Evolutionary conservation across 176 grass and related monocot species (phyloP).

Genomic region (Aegilops umbellulata): DNA sequence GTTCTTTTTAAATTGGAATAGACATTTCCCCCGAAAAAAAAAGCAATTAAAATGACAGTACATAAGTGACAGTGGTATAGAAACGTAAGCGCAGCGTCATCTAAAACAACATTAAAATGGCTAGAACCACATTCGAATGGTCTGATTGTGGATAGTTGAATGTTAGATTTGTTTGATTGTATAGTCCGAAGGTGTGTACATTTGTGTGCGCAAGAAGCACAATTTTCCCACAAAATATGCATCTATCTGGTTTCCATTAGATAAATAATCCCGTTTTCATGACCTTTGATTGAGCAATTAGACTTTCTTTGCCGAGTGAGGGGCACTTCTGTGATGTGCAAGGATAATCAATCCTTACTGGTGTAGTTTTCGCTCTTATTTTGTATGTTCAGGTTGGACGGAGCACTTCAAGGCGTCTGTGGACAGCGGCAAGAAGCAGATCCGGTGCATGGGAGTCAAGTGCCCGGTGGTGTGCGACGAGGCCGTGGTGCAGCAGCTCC

Average conservation of each 20-base stretch:
- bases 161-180: neutral
- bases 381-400: conserved; percentile 10
- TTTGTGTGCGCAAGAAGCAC: neutral
- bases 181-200: neutral
- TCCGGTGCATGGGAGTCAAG: conserved; percentile 25
- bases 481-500: conserved; percentile 1
- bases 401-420: neutral
- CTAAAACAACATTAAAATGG: neutral
- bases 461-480: conserved; percentile 38
- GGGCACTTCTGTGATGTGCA: no score
- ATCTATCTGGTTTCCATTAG: neutral
- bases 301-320: neutral
- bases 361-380: neutral
- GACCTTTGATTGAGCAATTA: neutral
- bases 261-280: neutral
- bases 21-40: neutral
- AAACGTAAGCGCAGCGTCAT: neutral
- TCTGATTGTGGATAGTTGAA: neutral
- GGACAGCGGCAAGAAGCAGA: conserved; percentile 21
- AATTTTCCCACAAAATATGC: neutral
- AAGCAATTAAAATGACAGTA: no score
- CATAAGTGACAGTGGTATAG: neutral
- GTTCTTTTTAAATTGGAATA: neutral
- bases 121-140: neutral
- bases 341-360: neutral